Evolutionary conservation across 2,329 filamentous ascomycete species (phyloP).

Genomic region (Hansfordia pulvinata): DNA sequence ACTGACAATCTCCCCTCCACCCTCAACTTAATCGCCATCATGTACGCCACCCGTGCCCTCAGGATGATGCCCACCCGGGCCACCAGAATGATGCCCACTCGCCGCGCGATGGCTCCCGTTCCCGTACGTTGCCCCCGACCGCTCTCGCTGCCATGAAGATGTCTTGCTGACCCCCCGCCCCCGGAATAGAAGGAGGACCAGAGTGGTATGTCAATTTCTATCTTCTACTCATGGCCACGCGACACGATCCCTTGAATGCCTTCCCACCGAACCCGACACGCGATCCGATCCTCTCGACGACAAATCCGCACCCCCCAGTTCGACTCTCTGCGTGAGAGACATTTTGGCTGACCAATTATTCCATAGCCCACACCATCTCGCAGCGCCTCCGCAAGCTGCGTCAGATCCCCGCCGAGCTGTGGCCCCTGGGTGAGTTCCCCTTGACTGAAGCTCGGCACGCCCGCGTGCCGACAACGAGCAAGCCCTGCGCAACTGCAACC

Average conservation of each 20-base stretch:
- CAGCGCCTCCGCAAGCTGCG: slow-evolving; percentile 85
- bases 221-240: slow-evolving; percentile 3
- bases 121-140: slow-evolving; percentile 46
- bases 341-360: no score
- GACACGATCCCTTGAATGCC: no score
- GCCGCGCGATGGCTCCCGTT: slow-evolving; percentile 54
- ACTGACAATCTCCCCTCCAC: slow-evolving; percentile 12
- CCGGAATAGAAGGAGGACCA: slow-evolving; percentile 48
- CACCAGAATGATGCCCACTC: slow-evolving; percentile 53
- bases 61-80: slow-evolving; percentile 53
- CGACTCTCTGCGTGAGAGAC: no score
- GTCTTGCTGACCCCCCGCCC: slow-evolving; percentile 2
- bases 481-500: not conserved
- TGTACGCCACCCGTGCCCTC: slow-evolving; percentile 53
- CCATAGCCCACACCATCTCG: slow-evolving; percentile 83
- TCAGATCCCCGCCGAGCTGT: slow-evolving; percentile 85
- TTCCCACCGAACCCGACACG: no score
- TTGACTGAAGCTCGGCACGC: slow-evolving; percentile 18
- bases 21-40: slow-evolving; percentile 22
- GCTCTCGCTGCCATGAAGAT: not conserved
- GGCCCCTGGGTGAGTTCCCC: slow-evolving; percentile 68
- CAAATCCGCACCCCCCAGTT: no score
- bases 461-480: not conserved
- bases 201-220: slow-evolving; percentile 38
- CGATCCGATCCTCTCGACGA: slow-evolving; percentile 1